Evolutionary conservation across 352 stramenopile species (phyloP).

Genomic region (Aphanomyces euteiches): DNA sequence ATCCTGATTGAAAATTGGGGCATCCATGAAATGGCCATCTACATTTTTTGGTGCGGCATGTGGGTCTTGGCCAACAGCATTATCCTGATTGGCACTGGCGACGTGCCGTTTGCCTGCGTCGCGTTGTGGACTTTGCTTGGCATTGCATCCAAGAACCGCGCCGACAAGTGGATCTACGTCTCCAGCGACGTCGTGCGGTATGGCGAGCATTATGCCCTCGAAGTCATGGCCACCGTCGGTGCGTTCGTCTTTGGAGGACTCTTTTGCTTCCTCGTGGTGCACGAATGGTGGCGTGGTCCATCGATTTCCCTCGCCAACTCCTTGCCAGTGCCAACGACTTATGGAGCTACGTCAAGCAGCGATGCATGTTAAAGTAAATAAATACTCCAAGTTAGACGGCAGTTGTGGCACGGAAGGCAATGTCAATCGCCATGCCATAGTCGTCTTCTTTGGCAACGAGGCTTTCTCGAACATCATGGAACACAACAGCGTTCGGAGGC

Average conservation of each 20-base stretch:
- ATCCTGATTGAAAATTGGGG: slow-evolving; percentile 8
- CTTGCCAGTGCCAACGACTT: too few relatives aligned
- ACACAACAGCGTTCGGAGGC: neutral
- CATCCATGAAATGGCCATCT: slow-evolving; percentile 18
- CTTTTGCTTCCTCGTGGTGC: slow-evolving; percentile 19
- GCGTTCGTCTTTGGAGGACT: slow-evolving; percentile 19
- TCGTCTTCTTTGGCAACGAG: slow-evolving; percentile 13
- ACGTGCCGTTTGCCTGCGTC: slow-evolving; percentile 19
- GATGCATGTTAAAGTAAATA: neutral
- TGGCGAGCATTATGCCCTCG: slow-evolving; percentile 15
- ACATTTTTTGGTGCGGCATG: slow-evolving; percentile 28
- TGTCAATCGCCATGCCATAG: slow-evolving; percentile 30
- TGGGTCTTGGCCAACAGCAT: slow-evolving; percentile 18
- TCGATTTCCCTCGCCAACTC: too few relatives aligned
- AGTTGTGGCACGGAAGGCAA: slow-evolving; percentile 28
- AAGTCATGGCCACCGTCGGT: slow-evolving; percentile 21
- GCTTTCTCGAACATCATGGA: slow-evolving; percentile 11
- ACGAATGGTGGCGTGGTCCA: slow-evolving; percentile 19
- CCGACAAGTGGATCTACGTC: neutral
- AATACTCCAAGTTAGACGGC: slow-evolving; percentile 18
- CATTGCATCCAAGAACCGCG: slow-evolving; percentile 1
- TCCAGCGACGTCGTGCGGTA: neutral
- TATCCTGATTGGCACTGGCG: slow-evolving; percentile 24
- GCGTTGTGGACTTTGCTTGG: slow-evolving; percentile 15
- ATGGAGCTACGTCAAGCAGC: neutral